A percentile compares a stretch with the other conserved stretches of the same genome.
phyloP scores from a whole-genome alignment of 2,329 filamentous ascomycete species.

The Cladophialophora exuberans region DNA sequence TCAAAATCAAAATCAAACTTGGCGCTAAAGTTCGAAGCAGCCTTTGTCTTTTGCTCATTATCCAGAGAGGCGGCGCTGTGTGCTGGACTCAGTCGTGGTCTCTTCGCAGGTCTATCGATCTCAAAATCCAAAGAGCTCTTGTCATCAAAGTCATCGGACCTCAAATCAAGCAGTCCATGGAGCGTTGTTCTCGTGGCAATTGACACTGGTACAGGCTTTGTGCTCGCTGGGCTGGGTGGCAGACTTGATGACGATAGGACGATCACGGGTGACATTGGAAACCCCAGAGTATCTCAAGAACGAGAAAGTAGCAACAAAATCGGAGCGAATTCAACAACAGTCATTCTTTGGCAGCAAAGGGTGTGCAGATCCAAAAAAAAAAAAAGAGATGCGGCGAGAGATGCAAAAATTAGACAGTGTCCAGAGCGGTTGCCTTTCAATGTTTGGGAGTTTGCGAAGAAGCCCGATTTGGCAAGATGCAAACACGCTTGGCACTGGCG shows the following conservation, averaged over 20 bases:
- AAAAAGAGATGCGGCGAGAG: background rate
- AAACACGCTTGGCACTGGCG: slow-evolving; percentile 19
- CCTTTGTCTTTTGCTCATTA: too few species aligned
- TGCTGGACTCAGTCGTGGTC: too few species aligned
- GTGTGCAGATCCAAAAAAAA: background rate
- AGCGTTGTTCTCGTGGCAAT: background rate
- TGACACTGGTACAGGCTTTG: background rate
- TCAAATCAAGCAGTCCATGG: slow-evolving; percentile 32
- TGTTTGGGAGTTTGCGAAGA: slow-evolving; percentile 4
- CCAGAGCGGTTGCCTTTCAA: background rate
- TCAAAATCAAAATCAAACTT: background rate
- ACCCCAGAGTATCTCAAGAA: background rate
- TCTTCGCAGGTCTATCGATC: slow-evolving; percentile 36
- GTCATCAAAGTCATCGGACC: slow-evolving; percentile 36
- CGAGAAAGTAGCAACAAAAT: background rate
- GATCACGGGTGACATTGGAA: slow-evolving; percentile 21
- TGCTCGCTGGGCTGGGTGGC: slow-evolving; percentile 5
- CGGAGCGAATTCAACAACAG: background rate
- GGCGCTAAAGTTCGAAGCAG: too few species aligned
- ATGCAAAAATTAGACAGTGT: background rate
- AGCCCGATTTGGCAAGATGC: slow-evolving; percentile 4
- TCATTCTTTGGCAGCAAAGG: background rate
- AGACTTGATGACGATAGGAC: slow-evolving; percentile 25
- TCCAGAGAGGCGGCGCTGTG: too few species aligned
- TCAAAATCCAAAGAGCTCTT: slow-evolving; percentile 20